Conservation (phyloP, 2,329 filamentous ascomycete genomes). For the Fusarium burgessii region DNA sequence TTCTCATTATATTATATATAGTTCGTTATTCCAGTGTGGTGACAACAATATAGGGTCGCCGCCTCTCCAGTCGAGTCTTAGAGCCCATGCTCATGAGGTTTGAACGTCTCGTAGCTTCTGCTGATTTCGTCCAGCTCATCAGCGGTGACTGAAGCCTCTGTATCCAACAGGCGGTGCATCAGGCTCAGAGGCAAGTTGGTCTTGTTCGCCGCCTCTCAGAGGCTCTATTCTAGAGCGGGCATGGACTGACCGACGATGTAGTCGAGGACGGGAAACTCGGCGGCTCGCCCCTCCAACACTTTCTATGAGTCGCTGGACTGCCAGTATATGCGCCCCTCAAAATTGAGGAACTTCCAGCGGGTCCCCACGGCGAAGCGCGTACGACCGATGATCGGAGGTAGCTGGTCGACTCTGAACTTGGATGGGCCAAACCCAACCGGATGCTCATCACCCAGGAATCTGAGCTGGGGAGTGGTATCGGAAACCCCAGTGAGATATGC, state of each 20-base stretch:
- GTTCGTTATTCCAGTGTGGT: background rate
- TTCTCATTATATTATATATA: background rate
- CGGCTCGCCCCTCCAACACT: background rate
- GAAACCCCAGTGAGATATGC: background rate
- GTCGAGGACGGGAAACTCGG: background rate
- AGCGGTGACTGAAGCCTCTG: background rate
- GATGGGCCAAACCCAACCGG: background rate
- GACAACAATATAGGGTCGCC: background rate
- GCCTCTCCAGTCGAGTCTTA: background rate
- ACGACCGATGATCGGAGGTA: background rate
- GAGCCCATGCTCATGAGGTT: background rate
- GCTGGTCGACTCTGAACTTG: background rate
- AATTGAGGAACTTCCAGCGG: background rate
- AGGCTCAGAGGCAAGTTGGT: background rate
- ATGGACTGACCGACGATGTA: background rate
- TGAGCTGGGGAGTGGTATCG: background rate
- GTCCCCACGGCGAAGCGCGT: background rate
- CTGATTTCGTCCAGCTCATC: background rate
- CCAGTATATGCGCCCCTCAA: background rate
- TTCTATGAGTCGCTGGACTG: background rate
- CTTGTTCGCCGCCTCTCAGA: background rate
- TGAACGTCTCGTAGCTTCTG: background rate
- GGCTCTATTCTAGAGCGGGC: background rate
- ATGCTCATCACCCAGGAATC: background rate
- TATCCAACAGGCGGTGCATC: background rate